Percentiles rank a stretch among this genome's conserved stretches.
These are phyloP conservation scores for Bertia moriformis DNA, from an alignment of 2,329 filamentous ascomycete species.

Conservation along the genomic window DNA sequence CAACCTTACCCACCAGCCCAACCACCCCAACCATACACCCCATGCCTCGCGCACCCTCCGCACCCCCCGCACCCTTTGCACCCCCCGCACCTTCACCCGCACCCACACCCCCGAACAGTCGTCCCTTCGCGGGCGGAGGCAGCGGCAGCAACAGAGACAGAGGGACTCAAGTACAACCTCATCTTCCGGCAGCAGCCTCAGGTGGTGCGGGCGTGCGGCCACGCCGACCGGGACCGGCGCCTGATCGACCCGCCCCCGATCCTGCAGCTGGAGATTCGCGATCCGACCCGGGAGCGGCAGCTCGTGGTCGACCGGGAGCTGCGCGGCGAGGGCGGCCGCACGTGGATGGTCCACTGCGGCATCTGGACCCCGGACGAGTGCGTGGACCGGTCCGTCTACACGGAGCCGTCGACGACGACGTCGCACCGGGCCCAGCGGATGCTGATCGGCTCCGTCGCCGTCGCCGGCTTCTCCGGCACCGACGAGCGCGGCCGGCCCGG, in stretches of 20 bases:
- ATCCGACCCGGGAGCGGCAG: neutral
- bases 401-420: no score
- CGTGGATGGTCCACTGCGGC: neutral
- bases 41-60: no score
- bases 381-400: no score
- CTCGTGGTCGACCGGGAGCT: neutral
- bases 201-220: neutral
- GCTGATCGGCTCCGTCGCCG: neutral
- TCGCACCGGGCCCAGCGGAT: neutral
- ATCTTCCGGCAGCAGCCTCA: neutral
- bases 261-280: neutral
- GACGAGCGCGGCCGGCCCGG: neutral
- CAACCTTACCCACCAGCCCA: no score
- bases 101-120: no score
- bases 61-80: no score
- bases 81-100: no score
- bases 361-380: neutral
- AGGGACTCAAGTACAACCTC: neutral
- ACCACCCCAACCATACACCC: no score
- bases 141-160: no score
- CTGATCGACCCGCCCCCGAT: neutral
- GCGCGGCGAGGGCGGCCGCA: no score
- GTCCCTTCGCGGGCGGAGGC: no score
- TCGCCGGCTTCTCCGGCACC: neutral
- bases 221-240: neutral